Base-by-base conservation (phyloP, 2,329 filamentous ascomycete genomes). In the Ophiosphaerella herpotricha region DNA sequence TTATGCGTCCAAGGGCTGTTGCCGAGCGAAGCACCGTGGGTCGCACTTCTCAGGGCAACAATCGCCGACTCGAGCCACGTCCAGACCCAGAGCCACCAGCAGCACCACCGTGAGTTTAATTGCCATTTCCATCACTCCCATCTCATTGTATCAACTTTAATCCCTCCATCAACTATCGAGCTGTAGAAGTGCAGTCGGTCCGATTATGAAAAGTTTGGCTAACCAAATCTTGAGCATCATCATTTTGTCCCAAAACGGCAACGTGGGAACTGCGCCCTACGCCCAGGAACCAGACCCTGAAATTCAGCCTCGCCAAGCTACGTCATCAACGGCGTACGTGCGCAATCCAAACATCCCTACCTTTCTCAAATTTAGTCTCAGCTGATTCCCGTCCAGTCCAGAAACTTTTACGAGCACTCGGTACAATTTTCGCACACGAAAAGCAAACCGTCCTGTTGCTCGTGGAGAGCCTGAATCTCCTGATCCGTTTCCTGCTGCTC, bases 41-140 rank as follows among this genome's bases (percentile, higher is more conserved):
- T 35, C 35, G 14, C 13, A 4, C 16, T 7, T 16, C 39, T 16
- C 9, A 13, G 14, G 45, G 32, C 11, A 42, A 42, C 18, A 26
- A 45, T n/a, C 39, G 39, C 18, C 46, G 48, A 11, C 40, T 40
- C 1, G 26, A 44, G n/a, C 55, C 53, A 12, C 49, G 55, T 2
- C 57, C 63, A 49, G 44, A 58, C 33, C 62, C 61, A 32, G 63
- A 68, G 34, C 58, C 60, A n/a, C 61, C 66, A 38, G 51, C 57
- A 23, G 62, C 63, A 57, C 64, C 63, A 50, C 63, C 64, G 63
- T 68, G 57, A 49, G 66, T 63, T 24, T 29, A 6, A 29, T 8
- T 29, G 7, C 11, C 26, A 29, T 29, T 29, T 29, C 6, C 26
- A 29, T 29, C 26, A 2, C 26, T 29, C 11, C 26, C 26, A 11